These are phyloP conservation scores for Colletotrichum lini DNA, from an alignment of 2,329 filamentous ascomycete genomes.

Conservation along the genomic window DNA sequence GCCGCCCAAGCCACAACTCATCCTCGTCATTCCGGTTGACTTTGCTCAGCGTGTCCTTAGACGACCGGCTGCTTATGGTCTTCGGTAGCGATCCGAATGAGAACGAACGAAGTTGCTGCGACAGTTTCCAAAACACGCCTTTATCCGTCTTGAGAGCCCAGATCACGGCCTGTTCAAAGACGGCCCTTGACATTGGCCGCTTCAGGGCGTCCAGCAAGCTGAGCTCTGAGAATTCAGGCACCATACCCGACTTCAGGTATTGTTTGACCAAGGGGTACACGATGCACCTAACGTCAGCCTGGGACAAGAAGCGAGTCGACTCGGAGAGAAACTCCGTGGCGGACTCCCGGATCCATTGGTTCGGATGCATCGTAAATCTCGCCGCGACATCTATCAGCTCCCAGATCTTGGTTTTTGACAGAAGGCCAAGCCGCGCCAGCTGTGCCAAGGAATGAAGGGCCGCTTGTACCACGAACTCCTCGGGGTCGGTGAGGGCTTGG, in stretches of 20 bases:
- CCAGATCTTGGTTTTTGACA: slow-evolving; percentile 88
- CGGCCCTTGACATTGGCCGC: slow-evolving; percentile 81
- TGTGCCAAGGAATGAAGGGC: slow-evolving; percentile 89
- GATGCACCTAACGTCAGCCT: slow-evolving; percentile 87
- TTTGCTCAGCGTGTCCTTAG: slow-evolving; percentile 73
- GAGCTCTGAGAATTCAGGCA: slow-evolving; percentile 77
- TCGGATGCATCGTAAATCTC: slow-evolving; percentile 93
- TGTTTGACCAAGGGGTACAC: slow-evolving; percentile 84
- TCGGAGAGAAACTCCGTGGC: slow-evolving; percentile 87
- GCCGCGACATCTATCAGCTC: slow-evolving; percentile 87
- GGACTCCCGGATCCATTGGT: slow-evolving; percentile 94
- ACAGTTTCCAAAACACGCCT: slow-evolving; percentile 88
- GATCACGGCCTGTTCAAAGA: slow-evolving; percentile 86
- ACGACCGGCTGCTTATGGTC: slow-evolving; percentile 67
- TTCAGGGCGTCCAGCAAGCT: slow-evolving; percentile 86
- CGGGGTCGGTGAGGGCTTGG: slow-evolving; percentile 91
- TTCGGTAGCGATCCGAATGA: slow-evolving; percentile 74
- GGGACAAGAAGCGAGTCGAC: slow-evolving; percentile 80
- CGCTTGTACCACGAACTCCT: slow-evolving; percentile 94
- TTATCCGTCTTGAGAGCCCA: slow-evolving; percentile 89
- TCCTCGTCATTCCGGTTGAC: slow-evolving; percentile 89
- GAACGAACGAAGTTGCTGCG: slow-evolving; percentile 74
- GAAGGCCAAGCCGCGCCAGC: slow-evolving; percentile 88
- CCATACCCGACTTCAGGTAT: slow-evolving; percentile 82
- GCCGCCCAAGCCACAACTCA: slow-evolving; percentile 88